phyloP scores from a whole-genome alignment of 2,329 filamentous ascomycete species.

The Trichophyton simii region DNA sequence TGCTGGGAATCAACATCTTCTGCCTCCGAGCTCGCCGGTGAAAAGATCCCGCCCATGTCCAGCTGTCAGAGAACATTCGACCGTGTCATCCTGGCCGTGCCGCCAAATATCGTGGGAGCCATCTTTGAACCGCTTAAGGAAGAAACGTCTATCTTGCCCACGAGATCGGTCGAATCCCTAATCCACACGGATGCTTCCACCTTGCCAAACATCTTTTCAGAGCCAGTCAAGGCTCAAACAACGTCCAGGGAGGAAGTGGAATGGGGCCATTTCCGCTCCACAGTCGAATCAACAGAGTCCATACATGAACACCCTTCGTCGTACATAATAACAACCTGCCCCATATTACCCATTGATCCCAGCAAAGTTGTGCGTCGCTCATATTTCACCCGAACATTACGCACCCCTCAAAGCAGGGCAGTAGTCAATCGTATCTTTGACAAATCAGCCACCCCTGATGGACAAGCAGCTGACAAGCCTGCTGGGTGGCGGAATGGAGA shows the following conservation, averaged over 20 bases:
- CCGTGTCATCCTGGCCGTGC: slow-evolving; percentile 42
- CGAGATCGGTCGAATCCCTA: slow-evolving; percentile 37
- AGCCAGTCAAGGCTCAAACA: background rate
- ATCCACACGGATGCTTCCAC: slow-evolving; percentile 29
- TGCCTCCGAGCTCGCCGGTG: background rate
- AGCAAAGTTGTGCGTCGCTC: slow-evolving; percentile 35
- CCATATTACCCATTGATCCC: slow-evolving; percentile 30
- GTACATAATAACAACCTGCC: slow-evolving; percentile 42
- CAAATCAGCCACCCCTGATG: background rate
- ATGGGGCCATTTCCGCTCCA: slow-evolving; percentile 27
- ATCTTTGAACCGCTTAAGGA: slow-evolving; percentile 36
- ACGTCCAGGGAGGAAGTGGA: slow-evolving; percentile 14
- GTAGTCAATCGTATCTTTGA: slow-evolving; percentile 38
- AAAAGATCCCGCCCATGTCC: background rate
- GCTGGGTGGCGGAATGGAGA: slow-evolving; percentile 36
- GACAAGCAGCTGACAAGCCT: background rate
- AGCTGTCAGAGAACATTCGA: slow-evolving; percentile 33
- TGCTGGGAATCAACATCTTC: slow-evolving; percentile 15
- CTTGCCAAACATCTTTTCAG: background rate
- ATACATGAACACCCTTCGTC: slow-evolving; percentile 41
- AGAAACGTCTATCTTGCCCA: slow-evolving; percentile 36
- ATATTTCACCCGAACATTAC: slow-evolving; percentile 42
- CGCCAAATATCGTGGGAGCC: slow-evolving; percentile 40
- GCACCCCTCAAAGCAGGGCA: slow-evolving; percentile 37
- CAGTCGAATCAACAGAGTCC: slow-evolving; percentile 36